Evolutionary conservation across 2,329 filamentous ascomycete genomes (phyloP).

Genomic region (Claviceps humidiphila): DNA sequence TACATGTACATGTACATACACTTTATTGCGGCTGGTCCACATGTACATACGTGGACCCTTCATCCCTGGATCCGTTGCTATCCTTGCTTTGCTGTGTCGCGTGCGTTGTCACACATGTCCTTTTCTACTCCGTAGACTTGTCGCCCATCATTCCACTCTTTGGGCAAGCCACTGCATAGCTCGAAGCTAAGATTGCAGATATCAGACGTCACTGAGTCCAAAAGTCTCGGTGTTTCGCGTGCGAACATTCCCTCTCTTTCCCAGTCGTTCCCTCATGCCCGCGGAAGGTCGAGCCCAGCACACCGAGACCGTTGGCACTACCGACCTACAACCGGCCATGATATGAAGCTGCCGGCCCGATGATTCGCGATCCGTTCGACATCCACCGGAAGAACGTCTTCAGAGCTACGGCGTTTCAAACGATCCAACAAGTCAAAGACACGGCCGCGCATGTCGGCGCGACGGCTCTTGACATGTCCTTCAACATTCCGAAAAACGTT

Average conservation of each 20-base stretch:
- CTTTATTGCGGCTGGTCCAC: too few relatives aligned
- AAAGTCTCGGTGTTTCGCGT: background rate
- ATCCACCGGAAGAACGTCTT: conserved; percentile 32
- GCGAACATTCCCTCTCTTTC: conserved; percentile 28
- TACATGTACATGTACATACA: too few relatives aligned
- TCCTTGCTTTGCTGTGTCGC: background rate
- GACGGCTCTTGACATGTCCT: conserved; percentile 46
- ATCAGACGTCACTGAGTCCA: background rate
- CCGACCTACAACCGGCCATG: conserved; percentile 3
- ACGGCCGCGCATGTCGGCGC: conserved; percentile 35
- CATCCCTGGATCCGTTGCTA: too few relatives aligned
- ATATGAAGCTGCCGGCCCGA: conserved; percentile 18
- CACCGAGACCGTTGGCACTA: background rate
- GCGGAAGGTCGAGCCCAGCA: background rate
- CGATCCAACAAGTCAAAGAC: conserved; percentile 30
- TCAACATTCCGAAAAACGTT: conserved; percentile 55
- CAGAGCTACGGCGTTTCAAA: conserved; percentile 32
- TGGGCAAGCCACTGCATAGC: background rate
- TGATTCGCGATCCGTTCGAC: conserved; percentile 33
- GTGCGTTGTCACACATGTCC: background rate
- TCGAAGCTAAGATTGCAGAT: background rate
- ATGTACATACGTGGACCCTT: too few relatives aligned
- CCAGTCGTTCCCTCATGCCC: background rate
- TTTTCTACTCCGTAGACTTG: background rate
- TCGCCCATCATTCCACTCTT: background rate